Percentiles rank a stretch among this genome's conserved stretches.
These are phyloP conservation scores for Rhodosporidiobolus sp. DNA, from an alignment of 768 basidiomycete genomes.

Conservation along the genomic window DNA sequence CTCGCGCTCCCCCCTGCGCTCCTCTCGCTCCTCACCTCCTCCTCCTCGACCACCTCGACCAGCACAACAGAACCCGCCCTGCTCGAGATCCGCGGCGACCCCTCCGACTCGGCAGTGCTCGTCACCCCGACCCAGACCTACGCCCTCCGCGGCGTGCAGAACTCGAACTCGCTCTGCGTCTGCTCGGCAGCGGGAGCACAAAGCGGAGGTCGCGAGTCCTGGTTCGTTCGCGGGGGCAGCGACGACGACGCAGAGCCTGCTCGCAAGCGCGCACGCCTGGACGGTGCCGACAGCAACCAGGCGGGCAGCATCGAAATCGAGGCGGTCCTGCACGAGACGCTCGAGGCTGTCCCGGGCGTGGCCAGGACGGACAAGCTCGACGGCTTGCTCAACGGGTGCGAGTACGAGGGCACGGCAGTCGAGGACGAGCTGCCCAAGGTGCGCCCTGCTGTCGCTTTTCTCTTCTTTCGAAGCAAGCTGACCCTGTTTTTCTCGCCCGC, in stretches of 20 bases:
- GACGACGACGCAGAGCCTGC: conserved; percentile 7
- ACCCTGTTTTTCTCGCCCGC: background rate
- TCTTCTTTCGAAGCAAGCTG: background rate
- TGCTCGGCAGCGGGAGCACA: conserved; percentile 3
- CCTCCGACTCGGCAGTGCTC: conserved; percentile 80
- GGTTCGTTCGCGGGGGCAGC: conserved; percentile 10
- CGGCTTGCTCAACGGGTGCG: conserved; percentile 65
- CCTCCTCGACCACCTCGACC: background rate
- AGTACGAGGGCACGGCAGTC: conserved; percentile 57
- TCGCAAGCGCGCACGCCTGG: conserved; percentile 23
- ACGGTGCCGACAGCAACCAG: conserved; percentile 37
- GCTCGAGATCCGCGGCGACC: conserved; percentile 73
- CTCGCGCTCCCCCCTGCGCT: conserved; percentile 72
- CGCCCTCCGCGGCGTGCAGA: conserved; percentile 71
- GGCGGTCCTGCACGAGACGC: conserved; percentile 74
- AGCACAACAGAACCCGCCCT: conserved; percentile 51
- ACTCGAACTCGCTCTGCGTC: conserved; percentile 72
- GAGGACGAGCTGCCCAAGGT: background rate
- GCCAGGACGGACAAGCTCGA: conserved; percentile 69
- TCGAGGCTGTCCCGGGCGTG: conserved; percentile 75
- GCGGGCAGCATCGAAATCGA: conserved; percentile 60
- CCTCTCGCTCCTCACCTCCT: conserved; percentile 43
- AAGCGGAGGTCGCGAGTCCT: background rate
- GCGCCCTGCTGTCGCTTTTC: conserved; percentile 3
- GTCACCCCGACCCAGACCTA: conserved; percentile 82